Base-by-base conservation (phyloP, 768 basidiomycete species). In the Rhizopogon vesiculosus region DNA sequence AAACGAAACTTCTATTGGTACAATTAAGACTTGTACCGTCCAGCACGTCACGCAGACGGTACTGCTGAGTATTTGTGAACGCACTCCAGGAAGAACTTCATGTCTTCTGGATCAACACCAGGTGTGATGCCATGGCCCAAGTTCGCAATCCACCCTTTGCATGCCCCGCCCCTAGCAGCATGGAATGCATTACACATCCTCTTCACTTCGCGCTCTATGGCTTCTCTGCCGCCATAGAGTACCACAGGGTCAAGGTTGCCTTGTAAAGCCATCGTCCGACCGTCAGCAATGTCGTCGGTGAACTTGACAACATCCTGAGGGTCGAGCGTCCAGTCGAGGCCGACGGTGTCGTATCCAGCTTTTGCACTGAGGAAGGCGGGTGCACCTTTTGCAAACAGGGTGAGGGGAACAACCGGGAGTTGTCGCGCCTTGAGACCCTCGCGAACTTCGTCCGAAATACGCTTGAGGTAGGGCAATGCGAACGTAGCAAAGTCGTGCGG, bases 41-140 rank as follows among this genome's bases (percentile, higher is more conserved):
- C 22, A 8, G 15, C 19, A 16, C 48, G 19, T 49, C 33, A 49
- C 16, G 48, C 19, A 22, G 46, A 48, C 7, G 45, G 49, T 13
- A 59, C 55, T 25, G 72, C 66, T 2, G 91, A 93, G 66, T 92
- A 90, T 65, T 86, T 91, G 64, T 88, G 90, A 46, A 93, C 80
- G 65, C 93, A 95, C 69, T 96, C 82, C 59, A 96, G 83, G 77
- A 96, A 97, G 84, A 86, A 96, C 54, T 79, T 77, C 69, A 97
- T 76, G 69, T 97, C 92, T 54, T 98, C 94, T 19, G 96, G 93
- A 68, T 97, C 85, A 13, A 98, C 95, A 25, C 85, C 89, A 10
- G 97, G 97, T 4, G 94, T 97, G 62, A 99, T 95, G 5, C 97
- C 97, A 67, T 98, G 97, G 0, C 97, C 97, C 19, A 99, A 75